Evolutionary conservation across 1,284 basidiomycete genomes (phyloP).

Genomic region (Ceraceosorus guamensis): DNA sequence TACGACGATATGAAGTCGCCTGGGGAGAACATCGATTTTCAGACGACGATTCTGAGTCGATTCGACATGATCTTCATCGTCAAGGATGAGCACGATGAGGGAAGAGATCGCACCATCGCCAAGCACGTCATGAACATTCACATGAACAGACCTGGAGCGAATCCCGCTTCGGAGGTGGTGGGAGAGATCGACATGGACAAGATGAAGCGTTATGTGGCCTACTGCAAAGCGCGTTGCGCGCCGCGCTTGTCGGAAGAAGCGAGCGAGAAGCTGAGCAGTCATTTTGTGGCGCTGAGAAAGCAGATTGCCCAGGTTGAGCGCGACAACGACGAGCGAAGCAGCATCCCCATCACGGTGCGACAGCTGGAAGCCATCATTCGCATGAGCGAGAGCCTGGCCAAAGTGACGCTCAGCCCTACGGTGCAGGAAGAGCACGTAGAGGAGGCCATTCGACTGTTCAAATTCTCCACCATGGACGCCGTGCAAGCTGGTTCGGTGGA

Average conservation of each 20-base stretch:
- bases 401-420: slow-evolving; percentile 77
- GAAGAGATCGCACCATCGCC: slow-evolving; percentile 85
- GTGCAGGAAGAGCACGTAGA: slow-evolving; percentile 93
- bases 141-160: slow-evolving; percentile 65
- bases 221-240: slow-evolving; percentile 93
- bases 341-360: slow-evolving; percentile 95
- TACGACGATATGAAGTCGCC: slow-evolving; percentile 97
- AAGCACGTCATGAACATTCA: slow-evolving; percentile 98
- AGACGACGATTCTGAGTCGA: slow-evolving; percentile 93
- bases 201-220: slow-evolving; percentile 96
- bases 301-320: slow-evolving; percentile 92
- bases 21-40: slow-evolving; percentile 97
- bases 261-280: slow-evolving; percentile 91
- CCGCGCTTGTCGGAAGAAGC: slow-evolving; percentile 86
- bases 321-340: slow-evolving; percentile 94
- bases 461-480: slow-evolving; percentile 98
- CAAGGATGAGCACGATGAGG: slow-evolving; percentile 95
- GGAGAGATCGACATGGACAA: slow-evolving; percentile 97
- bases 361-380: slow-evolving; percentile 99
- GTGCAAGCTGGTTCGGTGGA: slow-evolving; percentile 88
- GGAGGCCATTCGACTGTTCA: slow-evolving; percentile 96
- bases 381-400: slow-evolving; percentile 92
- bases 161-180: slow-evolving; percentile 53
- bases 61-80: slow-evolving; percentile 99
- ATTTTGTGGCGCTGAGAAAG: slow-evolving; percentile 89